Evolutionary conservation across 1,284 basidiomycete genomes (phyloP), one percentile per base, ranked within the genome.

Genomic region (Puccinia triticina): DNA sequence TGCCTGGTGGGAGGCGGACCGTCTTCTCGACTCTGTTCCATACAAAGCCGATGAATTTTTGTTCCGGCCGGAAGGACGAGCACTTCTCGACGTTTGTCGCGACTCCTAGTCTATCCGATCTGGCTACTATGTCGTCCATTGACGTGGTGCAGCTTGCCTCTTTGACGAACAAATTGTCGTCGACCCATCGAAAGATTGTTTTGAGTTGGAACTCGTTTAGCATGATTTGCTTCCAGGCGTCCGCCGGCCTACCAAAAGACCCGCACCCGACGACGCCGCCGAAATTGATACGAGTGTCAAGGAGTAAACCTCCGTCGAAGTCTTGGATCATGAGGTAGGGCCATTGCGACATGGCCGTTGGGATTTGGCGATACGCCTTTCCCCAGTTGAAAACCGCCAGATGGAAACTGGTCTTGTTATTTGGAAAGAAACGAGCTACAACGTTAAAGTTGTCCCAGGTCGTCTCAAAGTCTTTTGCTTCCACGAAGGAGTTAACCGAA

Each of bases 381-480:
- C n/a, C n/a, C 73, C 73, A 75, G 16, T 75, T 29, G 23, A 75
- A 59, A 0, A 75, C 1, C 8, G 53, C 53, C 7, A 75, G 11
- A 4, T 34, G 37, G 26, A 46, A 2, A 0, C 40, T 23, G 8
- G 4, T 0, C 3, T 23, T 59, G 18, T 11, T 5, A 2, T 23
- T 48, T 32, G 29, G 11, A 11, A 72, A 46, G 18, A 72, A n/a
- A 1, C 2, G 3, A 29, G 40, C 23, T 4, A 71, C 67, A 2
- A 32, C 23, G 11, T 75, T 59, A 34, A 57, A 75, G 34, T 75
- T 53, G n/a, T 75, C 73, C 73, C 73, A 75, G 2, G 50, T 75
- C 11, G 73, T 75, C 12, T 32, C 16, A 29, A 57, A 75, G n/a
- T 57, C 32, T 2, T 59, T 0, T 8, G 29, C 40, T 37, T 75